phyloP scores from a whole-genome alignment of 2,329 filamentous ascomycete species.

The Trichoderma arundinaceum region DNA sequence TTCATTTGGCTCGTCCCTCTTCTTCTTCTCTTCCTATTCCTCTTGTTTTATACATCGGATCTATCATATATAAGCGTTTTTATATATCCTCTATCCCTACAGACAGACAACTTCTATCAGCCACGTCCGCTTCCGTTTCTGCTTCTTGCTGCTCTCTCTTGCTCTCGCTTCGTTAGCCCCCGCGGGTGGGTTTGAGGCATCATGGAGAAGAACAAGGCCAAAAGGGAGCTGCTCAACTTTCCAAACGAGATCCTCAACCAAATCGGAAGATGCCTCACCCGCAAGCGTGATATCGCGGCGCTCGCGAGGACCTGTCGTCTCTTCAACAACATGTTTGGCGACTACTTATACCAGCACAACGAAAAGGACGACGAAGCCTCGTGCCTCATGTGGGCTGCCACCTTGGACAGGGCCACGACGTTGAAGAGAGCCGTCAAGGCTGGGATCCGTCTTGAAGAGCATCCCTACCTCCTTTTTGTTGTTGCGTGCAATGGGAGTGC shows the following conservation, averaged over 20 bases:
- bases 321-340: slow-evolving; percentile 26
- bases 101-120: too few relatives aligned
- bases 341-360: slow-evolving; percentile 28
- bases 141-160: too few relatives aligned
- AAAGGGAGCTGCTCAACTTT: slow-evolving; percentile 1
- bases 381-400: slow-evolving; percentile 29
- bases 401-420: slow-evolving; percentile 1
- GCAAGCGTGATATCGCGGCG: slow-evolving; percentile 24
- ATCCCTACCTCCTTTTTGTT: slow-evolving; percentile 21
- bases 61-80: too few relatives aligned
- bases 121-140: too few relatives aligned
- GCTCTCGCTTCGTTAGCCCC: too few relatives aligned
- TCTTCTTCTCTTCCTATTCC: neutral
- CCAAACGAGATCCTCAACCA: slow-evolving; percentile 25
- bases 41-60: neutral
- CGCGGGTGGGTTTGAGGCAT: neutral
- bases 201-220: neutral
- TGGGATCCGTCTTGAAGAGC: slow-evolving; percentile 14
- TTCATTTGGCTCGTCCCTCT: neutral
- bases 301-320: slow-evolving; percentile 15
- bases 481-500: slow-evolving; percentile 11
- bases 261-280: slow-evolving; percentile 16
- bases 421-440: slow-evolving; percentile 16
- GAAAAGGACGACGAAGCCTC: neutral
- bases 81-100: too few relatives aligned